Evolutionary conservation across 2,329 filamentous ascomycete species (phyloP).

Genomic region (Clarireedia homoeocarpa): DNA sequence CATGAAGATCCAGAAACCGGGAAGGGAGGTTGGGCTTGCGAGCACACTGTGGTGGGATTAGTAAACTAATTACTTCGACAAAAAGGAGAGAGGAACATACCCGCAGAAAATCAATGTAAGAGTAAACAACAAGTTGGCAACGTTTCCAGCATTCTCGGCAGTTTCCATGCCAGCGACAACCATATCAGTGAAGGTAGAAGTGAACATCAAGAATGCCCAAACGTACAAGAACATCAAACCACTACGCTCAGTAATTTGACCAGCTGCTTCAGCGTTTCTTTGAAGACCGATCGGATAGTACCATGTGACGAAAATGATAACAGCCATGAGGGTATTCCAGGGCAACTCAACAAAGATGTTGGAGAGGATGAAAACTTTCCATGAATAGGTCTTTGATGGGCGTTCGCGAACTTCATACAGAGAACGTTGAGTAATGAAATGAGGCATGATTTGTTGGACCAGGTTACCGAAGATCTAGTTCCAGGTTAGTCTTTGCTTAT

Average conservation of each 20-base stretch:
- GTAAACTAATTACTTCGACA: neutral
- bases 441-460: slow-evolving; percentile 71
- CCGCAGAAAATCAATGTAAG: slow-evolving; percentile 67
- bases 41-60: slow-evolving; percentile 47
- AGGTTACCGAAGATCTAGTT: slow-evolving; percentile 53
- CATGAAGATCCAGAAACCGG: slow-evolving; percentile 79
- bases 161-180: slow-evolving; percentile 69
- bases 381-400: slow-evolving; percentile 71
- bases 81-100: slow-evolving; percentile 11
- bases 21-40: slow-evolving; percentile 52
- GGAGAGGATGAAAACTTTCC: slow-evolving; percentile 59
- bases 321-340: slow-evolving; percentile 67
- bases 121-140: slow-evolving; percentile 69
- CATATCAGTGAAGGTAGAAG: slow-evolving; percentile 73
- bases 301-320: slow-evolving; percentile 71
- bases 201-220: slow-evolving; percentile 69
- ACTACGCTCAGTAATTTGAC: slow-evolving; percentile 58
- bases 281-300: slow-evolving; percentile 76
- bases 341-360: slow-evolving; percentile 79
- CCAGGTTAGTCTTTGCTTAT: neutral
- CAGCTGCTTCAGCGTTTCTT: slow-evolving; percentile 55
- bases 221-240: slow-evolving; percentile 74
- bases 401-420: slow-evolving; percentile 66
- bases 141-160: slow-evolving; percentile 67
- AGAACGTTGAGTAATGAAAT: slow-evolving; percentile 44